phyloP scores from a whole-genome alignment of 495 filamentous ascomycete genomes.

The Platismatia glauca region DNA sequence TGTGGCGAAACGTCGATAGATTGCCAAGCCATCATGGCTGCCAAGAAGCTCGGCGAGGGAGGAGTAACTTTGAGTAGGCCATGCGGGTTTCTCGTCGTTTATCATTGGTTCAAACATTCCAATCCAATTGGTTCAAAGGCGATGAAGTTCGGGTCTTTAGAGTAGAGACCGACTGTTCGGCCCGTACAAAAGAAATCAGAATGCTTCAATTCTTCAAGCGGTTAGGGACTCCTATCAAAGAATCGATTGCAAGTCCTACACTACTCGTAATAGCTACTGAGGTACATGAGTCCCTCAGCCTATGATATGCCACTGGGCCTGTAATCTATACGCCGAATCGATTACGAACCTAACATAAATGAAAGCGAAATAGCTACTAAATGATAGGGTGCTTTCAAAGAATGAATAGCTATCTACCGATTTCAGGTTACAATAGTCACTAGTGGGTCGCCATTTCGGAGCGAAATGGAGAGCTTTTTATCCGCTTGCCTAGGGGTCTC shows the following conservation, averaged over 20 bases:
- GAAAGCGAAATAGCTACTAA: neutral
- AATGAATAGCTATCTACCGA: neutral
- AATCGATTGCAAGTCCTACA: neutral
- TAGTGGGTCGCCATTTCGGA: too few relatives aligned
- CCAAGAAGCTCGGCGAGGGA: conserved; percentile 9
- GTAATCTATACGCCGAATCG: neutral
- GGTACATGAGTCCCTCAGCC: neutral
- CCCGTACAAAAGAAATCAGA: too few relatives aligned
- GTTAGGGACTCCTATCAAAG: neutral
- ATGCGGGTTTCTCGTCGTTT: conserved; percentile 5
- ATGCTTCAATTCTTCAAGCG: neutral
- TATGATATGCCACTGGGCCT: neutral
- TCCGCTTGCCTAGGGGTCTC: too few relatives aligned
- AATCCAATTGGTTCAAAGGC: neutral
- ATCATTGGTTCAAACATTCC: neutral
- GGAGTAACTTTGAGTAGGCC: conserved; percentile 9
- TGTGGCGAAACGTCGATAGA: conserved; percentile 27
- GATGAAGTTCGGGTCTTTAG: neutral
- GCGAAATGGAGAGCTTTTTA: too few relatives aligned
- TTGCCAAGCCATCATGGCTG: conserved; percentile 31
- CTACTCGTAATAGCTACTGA: neutral
- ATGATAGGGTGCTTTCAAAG: too few relatives aligned
- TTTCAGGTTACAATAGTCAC: neutral
- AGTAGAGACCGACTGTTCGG: neutral
- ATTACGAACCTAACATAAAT: neutral